Evolutionary conservation across 371 early-diverging fungal genomes (phyloP), one percentile per base, ranked within the genome.

Genomic region (Mucor circinelloides): DNA sequence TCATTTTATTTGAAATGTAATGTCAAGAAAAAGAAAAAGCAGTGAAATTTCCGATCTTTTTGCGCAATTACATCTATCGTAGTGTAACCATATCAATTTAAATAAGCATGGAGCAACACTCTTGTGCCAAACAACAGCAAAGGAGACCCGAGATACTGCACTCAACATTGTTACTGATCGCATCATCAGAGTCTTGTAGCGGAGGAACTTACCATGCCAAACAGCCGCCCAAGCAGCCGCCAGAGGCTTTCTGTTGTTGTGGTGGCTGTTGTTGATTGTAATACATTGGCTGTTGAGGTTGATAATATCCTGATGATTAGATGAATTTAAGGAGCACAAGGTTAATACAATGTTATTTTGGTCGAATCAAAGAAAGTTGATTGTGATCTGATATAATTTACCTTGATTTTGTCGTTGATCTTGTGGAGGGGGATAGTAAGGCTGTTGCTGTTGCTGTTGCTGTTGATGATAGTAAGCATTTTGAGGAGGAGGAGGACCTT

Each of bases 241-340:
- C 7, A 30, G 36, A 55, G 8, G 13, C 2, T 34, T 30, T 48
- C 23, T 21, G 42, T 55, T 34, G 50, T 50, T 36, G 59, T 52
- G 19, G 42, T 4, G 42, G 63, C 40, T 2, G 59, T 17, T 25
- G 56, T 40, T 50, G 25, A 23, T 25, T 50, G 21, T 31, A 23
- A 54, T 67, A 67, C 61, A 67, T 67, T 40, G 67, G 67, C 54
- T 67, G 61, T 60, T 67, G 66, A 19, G 66, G 61, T 21, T 50
- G 67, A n/a, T 67, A 67, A 19, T 67, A 67, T 17, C 61, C 61
- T 67, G 19, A 6, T 59, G 12, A 46, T 46, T n/a, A 59, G 13
- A 36, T n/a, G n/a, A n/a, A n/a, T 52, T 36, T 27, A 55, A 56
- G 32, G 38, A 56, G 13, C 15, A 13, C 34, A 34, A 40, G 19